Base-by-base conservation (phyloP, 2,329 filamentous ascomycete species). In the Scolecobasidium constrictum region DNA sequence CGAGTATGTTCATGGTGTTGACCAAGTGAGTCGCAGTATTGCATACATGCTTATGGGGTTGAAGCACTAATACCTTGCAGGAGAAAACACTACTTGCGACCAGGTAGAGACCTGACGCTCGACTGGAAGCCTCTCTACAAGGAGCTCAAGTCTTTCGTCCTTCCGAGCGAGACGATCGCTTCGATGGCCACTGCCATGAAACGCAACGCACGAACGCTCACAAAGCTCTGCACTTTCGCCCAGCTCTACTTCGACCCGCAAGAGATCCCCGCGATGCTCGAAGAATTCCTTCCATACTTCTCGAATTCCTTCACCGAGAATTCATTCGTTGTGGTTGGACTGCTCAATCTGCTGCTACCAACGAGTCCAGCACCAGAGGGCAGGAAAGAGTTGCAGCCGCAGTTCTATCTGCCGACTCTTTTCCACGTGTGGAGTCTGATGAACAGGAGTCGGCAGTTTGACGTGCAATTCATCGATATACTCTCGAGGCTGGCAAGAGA, bases 371-470 rank as follows among this genome's bases (percentile, higher is more conserved):
- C 83, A 3, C 83, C 86, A 3, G 72, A 77, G 19, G 77, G 78
- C 21, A 77, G 83, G 52, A 69, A 72, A 22, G 77, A 87, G 52
- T 77, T 94, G n/a, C 80, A 87, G 52, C 90, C 92, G 1, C 81
- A 88, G 50, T 80, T 90, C 56, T 90, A 93, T 55, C 67, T 96
- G 26, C 92, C 92, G 3, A 94, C 90, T 1, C 82, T 94, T 53
- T 98, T 98, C 68, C 92, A 98, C 60, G 66, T 96, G 2, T 98
- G 92, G 92, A 92, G 88, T 1, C 71, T 96, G 34, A 79, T 96
- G 50, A 92, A 86, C 52, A 75, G 93, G 40, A 96, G 90, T 1
- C 92, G 86, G 61, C 73, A 79, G 3, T 83, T 92, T 47, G 92
- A 98, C 60, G 76, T 84, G 45, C 82, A 83, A 48, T 88, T 94